These are phyloP conservation scores for Mychonastes homosphaera DNA, from an alignment of 139 green algal genomes.

Conservation along the genomic window DNA sequence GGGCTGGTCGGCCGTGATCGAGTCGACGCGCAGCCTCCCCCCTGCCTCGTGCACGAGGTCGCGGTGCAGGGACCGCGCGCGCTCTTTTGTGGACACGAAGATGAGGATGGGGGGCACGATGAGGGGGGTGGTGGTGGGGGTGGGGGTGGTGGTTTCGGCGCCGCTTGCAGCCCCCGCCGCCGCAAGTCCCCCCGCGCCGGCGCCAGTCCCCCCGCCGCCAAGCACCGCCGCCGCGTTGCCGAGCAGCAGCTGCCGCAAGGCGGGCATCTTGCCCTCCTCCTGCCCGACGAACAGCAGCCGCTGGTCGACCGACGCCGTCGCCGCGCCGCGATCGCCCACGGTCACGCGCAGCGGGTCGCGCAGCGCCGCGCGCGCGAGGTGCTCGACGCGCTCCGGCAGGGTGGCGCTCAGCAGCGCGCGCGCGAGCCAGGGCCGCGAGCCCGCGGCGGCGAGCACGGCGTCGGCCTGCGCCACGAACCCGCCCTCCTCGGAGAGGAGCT, in stretches of 20 bases:
- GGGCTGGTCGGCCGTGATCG: slow-evolving; percentile 66
- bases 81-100: slow-evolving; percentile 19
- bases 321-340: slow-evolving; percentile 60
- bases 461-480: slow-evolving; percentile 41
- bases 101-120: slow-evolving; percentile 3
- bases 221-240: too few relatives aligned
- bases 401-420: slow-evolving; percentile 83
- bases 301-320: slow-evolving; percentile 64
- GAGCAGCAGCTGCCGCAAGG: slow-evolving; percentile 85
- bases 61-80: slow-evolving; percentile 24
- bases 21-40: slow-evolving; percentile 73
- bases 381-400: slow-evolving; percentile 76
- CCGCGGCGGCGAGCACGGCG: slow-evolving; percentile 65
- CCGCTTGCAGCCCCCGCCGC: too few relatives aligned
- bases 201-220: slow-evolving; percentile 50
- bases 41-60: slow-evolving; percentile 80
- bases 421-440: slow-evolving; percentile 28
- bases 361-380: slow-evolving; percentile 73
- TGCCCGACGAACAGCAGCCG: slow-evolving; percentile 81
- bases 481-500: slow-evolving; percentile 58
- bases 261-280: slow-evolving; percentile 85
- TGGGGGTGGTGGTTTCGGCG: background rate
- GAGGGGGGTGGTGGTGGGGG: background rate
- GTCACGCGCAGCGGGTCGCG: slow-evolving; percentile 76
- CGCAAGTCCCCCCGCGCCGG: background rate